A percentile compares a stretch with the other conserved stretches of the same genome.
These are phyloP conservation scores for Candolleomyces aberdarensis DNA, from an alignment of 768 basidiomycete species.

Conservation along the genomic window DNA sequence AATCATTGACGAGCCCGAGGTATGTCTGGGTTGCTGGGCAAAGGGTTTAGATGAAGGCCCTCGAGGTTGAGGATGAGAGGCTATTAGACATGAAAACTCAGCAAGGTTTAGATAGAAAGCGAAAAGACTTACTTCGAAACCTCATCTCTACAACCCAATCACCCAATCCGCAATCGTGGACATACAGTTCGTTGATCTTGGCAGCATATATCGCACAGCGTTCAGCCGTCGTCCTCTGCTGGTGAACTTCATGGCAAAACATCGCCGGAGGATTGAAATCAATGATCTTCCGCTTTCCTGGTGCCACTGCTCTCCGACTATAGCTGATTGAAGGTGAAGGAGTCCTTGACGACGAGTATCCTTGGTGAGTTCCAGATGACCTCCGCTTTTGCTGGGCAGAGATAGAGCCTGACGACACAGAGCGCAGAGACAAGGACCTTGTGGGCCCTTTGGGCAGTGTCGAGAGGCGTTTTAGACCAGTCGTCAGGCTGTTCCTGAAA, in stretches of 20 bases:
- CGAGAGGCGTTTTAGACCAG: slow-evolving; percentile 46
- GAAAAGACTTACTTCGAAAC: slow-evolving; percentile 46
- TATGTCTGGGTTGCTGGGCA: slow-evolving; percentile 58
- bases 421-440: slow-evolving; percentile 40
- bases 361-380: slow-evolving; percentile 19
- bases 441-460: slow-evolving; percentile 63
- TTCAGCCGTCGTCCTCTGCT: slow-evolving; percentile 56
- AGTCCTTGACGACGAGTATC: slow-evolving; percentile 17
- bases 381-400: slow-evolving; percentile 18
- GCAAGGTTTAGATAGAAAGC: not conserved
- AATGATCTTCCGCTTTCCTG: slow-evolving; percentile 23
- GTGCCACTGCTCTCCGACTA: not conserved
- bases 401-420: slow-evolving; percentile 8
- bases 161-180: slow-evolving; percentile 69
- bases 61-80: slow-evolving; percentile 25
- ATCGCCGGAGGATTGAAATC: slow-evolving; percentile 59
- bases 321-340: slow-evolving; percentile 31
- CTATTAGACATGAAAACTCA: slow-evolving; percentile 15
- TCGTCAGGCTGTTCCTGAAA: slow-evolving; percentile 42
- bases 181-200: slow-evolving; percentile 81
- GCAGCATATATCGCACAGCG: slow-evolving; percentile 70
- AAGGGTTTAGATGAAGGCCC: slow-evolving; percentile 40
- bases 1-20: slow-evolving; percentile 67
- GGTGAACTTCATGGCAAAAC: slow-evolving; percentile 62
- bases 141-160: slow-evolving; percentile 69